Percentiles rank a stretch among this genome's conserved stretches.
Evolutionary conservation across 805 yeast genomes (phyloP).

Genomic region (Saccharomycopsis microspora): DNA sequence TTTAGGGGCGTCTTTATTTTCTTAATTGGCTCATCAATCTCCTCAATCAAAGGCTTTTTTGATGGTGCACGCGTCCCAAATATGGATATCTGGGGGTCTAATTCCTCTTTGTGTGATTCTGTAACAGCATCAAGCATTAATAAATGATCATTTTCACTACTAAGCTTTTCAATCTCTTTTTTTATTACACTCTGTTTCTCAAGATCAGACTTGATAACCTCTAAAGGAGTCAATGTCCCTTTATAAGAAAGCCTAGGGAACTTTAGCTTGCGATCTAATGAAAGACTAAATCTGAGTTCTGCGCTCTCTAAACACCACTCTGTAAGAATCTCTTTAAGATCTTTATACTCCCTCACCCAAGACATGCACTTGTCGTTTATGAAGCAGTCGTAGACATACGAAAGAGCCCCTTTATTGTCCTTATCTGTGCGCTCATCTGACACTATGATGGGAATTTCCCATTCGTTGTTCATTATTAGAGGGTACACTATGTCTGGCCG

Average conservation of each 20-base stretch:
- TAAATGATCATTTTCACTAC: conserved; percentile 24
- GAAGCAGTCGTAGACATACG: conserved; percentile 72
- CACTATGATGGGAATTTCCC: conserved; percentile 80
- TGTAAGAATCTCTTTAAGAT: conserved; percentile 51
- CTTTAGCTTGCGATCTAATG: conserved; percentile 44
- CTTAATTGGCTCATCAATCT: conserved; percentile 26
- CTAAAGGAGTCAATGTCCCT: conserved; percentile 34
- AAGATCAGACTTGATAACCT: conserved; percentile 33
- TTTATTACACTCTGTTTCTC: neutral
- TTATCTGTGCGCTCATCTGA: conserved; percentile 39
- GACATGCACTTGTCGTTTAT: conserved; percentile 50
- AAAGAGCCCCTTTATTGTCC: conserved; percentile 61
- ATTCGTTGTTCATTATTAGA: conserved; percentile 53
- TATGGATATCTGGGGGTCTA: neutral
- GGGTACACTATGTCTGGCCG: conserved; percentile 49
- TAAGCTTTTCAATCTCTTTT: conserved; percentile 20
- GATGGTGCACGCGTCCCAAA: conserved; percentile 18
- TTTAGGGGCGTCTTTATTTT: neutral
- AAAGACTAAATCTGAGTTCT: conserved; percentile 39
- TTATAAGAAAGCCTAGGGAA: conserved; percentile 66
- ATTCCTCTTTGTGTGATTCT: conserved; percentile 10
- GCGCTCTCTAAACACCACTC: conserved; percentile 82
- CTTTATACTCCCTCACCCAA: conserved; percentile 48
- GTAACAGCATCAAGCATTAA: conserved; percentile 11
- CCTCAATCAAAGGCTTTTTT: conserved; percentile 41